A percentile compares a stretch with the other conserved stretches of the same genome.
Conservation (phyloP, 768 basidiomycete species). For the Lactifluus piperatus region DNA sequence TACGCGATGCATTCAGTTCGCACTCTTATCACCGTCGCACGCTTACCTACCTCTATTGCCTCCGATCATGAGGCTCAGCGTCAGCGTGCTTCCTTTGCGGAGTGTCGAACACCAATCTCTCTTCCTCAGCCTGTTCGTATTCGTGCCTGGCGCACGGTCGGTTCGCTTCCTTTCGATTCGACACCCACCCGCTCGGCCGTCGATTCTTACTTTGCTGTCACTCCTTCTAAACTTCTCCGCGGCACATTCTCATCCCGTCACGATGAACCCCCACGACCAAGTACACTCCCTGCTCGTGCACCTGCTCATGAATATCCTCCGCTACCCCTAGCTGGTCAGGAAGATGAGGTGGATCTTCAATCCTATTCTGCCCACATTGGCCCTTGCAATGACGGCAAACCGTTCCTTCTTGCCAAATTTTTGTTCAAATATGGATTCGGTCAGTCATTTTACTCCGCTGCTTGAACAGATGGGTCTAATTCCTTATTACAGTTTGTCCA, state of each 20-base stretch:
- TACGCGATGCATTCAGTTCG: background rate
- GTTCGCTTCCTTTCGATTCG: background rate
- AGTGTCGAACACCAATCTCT: background rate
- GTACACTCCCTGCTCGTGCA: background rate
- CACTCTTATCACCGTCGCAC: background rate
- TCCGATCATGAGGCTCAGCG: constrained; percentile 9
- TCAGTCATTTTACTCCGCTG: constrained; percentile 25
- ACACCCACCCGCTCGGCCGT: background rate
- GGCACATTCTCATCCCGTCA: background rate
- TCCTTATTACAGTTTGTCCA: constrained; percentile 34
- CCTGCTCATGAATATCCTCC: background rate
- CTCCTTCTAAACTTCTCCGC: background rate
- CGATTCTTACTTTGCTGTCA: background rate
- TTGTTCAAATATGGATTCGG: constrained; percentile 44
- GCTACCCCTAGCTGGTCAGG: background rate
- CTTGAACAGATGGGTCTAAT: background rate
- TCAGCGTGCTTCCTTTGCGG: background rate
- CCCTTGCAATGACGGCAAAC: constrained; percentile 27
- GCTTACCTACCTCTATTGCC: background rate
- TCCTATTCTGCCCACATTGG: constrained; percentile 25
- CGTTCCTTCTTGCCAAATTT: constrained; percentile 37
- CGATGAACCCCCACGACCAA: background rate
- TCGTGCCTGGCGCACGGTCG: constrained; percentile 9
- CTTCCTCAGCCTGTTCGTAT: background rate
- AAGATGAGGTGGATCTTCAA: constrained; percentile 24